Evolutionary conservation across 2,329 filamentous ascomycete species (phyloP).

Genomic region (Pezicula neosporulosa): DNA sequence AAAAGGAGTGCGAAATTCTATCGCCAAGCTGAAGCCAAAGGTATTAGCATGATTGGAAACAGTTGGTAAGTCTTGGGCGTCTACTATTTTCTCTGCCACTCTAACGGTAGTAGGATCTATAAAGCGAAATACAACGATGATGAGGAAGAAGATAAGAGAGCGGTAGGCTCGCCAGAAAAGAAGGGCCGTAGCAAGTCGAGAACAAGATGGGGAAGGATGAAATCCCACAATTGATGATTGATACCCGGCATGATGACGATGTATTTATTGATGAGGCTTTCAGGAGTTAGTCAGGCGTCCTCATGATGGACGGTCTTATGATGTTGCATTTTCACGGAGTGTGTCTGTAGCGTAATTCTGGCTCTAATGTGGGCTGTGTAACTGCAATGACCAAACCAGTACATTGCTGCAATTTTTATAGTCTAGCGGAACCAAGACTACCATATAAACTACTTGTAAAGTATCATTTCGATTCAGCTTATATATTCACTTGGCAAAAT

Average conservation of each 20-base stretch:
- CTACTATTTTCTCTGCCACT: not conserved
- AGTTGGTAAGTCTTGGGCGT: conserved; percentile 72
- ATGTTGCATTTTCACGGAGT: too few species aligned
- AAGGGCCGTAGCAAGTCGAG: conserved; percentile 63
- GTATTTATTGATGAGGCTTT: not conserved
- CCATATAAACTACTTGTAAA: too few species aligned
- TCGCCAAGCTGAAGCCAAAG: conserved; percentile 84
- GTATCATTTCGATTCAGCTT: too few species aligned
- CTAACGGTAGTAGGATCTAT: conserved; percentile 69
- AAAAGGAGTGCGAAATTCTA: conserved; percentile 93
- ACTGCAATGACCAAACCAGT: too few species aligned
- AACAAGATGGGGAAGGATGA: conserved; percentile 60
- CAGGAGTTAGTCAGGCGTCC: too few species aligned
- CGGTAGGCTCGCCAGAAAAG: conserved; percentile 17
- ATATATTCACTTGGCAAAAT: too few species aligned
- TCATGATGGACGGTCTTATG: too few species aligned
- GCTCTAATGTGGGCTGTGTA: too few species aligned
- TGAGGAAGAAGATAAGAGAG: conserved; percentile 37
- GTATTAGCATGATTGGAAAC: conserved; percentile 96
- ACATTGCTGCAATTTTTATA: too few species aligned
- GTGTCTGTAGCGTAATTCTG: too few species aligned
- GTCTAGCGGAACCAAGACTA: too few species aligned
- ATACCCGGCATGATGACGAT: not conserved
- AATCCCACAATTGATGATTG: conserved; percentile 6
- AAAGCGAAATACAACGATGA: conserved; percentile 89